These are phyloP conservation scores for Adansonia gregorii DNA, from an alignment of 441 rosid genomes.

Conservation along the genomic window DNA sequence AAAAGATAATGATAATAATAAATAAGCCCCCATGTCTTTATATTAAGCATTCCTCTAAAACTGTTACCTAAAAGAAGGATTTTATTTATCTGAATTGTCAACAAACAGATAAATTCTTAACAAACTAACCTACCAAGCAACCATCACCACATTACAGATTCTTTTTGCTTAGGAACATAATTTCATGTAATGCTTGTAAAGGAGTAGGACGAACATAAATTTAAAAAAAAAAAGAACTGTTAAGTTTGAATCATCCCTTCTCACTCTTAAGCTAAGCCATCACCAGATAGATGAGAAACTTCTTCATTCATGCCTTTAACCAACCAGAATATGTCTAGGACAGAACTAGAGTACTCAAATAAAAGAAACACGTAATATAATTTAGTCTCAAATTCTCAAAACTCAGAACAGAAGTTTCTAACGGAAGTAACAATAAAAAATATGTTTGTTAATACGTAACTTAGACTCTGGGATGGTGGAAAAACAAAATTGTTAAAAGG, in stretches of 20 bases:
- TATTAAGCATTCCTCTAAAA: not conserved
- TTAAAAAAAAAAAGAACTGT: not conserved
- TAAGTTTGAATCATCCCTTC: not conserved
- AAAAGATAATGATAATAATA: not conserved
- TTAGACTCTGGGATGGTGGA: not conserved
- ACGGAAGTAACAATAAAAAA: not conserved
- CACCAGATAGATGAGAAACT: slow-evolving; percentile 9
- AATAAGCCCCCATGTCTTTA: not conserved
- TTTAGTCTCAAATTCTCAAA: not conserved
- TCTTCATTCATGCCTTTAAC: not conserved
- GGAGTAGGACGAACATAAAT: not conserved
- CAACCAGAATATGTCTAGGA: not conserved
- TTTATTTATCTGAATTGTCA: not conserved
- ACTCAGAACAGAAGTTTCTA: not conserved
- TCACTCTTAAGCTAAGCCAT: not conserved
- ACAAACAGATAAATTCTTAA: not conserved
- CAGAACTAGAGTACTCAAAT: not conserved
- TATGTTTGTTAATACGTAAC: not conserved
- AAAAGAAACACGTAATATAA: not conserved
- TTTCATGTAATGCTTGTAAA: not conserved
- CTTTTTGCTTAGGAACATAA: not conserved
- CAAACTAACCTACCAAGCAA: not conserved
- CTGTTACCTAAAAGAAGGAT: not conserved
- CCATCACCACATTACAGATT: not conserved
- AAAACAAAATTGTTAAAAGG: not conserved